Evolutionary conservation across 371 early-diverging fungal species (phyloP).

Genomic region (Apophysomyces variabilis): DNA sequence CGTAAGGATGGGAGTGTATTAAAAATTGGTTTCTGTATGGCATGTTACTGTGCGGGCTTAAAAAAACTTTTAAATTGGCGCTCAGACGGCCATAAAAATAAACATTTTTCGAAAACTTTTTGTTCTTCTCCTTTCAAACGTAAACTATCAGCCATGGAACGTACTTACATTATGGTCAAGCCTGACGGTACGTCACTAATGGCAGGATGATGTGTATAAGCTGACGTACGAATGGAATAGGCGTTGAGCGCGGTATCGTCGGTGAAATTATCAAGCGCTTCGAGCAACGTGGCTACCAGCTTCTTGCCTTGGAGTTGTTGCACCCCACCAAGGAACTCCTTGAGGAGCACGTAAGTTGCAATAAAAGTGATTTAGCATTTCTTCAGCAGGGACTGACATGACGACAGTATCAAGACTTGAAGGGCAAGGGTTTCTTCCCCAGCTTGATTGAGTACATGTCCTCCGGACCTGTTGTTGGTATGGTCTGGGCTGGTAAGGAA

Average conservation of each 20-base stretch:
- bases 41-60: neutral
- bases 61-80: conserved; percentile 10
- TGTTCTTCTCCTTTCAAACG: conserved; percentile 12
- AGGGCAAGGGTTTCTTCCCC: conserved; percentile 95
- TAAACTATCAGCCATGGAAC: conserved; percentile 60
- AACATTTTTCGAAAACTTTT: conserved; percentile 5
- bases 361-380: neutral
- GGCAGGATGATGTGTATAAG: neutral
- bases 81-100: neutral
- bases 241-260: conserved; percentile 93
- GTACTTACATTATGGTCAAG: conserved; percentile 85
- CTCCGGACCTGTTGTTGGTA: conserved; percentile 92
- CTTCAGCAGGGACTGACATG: neutral
- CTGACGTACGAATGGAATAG: conserved; percentile 25
- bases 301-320: conserved; percentile 85
- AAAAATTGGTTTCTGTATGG: neutral
- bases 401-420: conserved; percentile 85
- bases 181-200: conserved; percentile 46
- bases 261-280: conserved; percentile 97
- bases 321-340: conserved; percentile 80
- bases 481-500: conserved; percentile 97
- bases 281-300: conserved; percentile 87
- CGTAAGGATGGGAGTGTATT: neutral
- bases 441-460: conserved; percentile 87
- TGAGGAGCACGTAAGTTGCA: conserved; percentile 81